A percentile compares a stretch with the other conserved stretches of the same genome.
Conservation (phyloP, 805 yeast genomes). For the Candida rishiriensis region DNA sequence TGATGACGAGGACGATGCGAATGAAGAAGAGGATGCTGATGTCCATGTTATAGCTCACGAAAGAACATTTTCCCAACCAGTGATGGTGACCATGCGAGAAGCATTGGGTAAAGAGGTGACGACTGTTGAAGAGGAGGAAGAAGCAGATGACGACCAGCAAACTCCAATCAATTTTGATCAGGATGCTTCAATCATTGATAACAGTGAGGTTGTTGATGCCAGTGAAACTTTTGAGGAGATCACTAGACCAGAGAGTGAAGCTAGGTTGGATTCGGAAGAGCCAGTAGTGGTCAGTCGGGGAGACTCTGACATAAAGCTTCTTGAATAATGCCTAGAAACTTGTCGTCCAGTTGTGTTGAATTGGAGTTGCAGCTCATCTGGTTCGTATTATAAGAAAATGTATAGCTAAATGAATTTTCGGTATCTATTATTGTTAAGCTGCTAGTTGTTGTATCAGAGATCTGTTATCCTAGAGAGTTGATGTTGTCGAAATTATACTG, state of each 20-base stretch:
- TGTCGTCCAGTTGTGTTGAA: too few relatives aligned
- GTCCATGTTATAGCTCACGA: conserved; percentile 16
- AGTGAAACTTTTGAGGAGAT: conserved; percentile 27
- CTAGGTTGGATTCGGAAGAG: conserved; percentile 14
- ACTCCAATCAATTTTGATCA: conserved; percentile 13
- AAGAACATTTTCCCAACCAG: conserved; percentile 23
- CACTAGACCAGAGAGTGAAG: conserved; percentile 9
- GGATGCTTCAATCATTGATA: conserved; percentile 16
- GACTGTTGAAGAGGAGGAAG: conserved; percentile 6
- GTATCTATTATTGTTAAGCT: too few relatives aligned
- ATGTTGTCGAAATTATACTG: too few relatives aligned
- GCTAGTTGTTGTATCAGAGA: too few relatives aligned
- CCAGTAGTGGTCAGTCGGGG: conserved; percentile 15
- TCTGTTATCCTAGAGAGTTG: too few relatives aligned
- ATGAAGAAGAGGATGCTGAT: conserved; percentile 16
- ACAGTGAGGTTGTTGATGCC: conserved; percentile 10
- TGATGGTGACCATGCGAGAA: conserved; percentile 18
- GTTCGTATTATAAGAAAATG: too few relatives aligned
- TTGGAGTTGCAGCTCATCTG: too few relatives aligned
- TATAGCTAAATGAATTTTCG: too few relatives aligned
- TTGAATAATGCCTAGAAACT: too few relatives aligned
- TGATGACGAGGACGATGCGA: conserved; percentile 21
- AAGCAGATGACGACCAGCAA: conserved; percentile 3
- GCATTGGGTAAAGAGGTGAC: conserved; percentile 6
- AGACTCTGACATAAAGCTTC: conserved; percentile 2